Percentiles rank a stretch among this genome's conserved stretches.
These are phyloP conservation scores for Pichia thaimueangensis DNA, from an alignment of 805 yeast species.

Conservation along the genomic window DNA sequence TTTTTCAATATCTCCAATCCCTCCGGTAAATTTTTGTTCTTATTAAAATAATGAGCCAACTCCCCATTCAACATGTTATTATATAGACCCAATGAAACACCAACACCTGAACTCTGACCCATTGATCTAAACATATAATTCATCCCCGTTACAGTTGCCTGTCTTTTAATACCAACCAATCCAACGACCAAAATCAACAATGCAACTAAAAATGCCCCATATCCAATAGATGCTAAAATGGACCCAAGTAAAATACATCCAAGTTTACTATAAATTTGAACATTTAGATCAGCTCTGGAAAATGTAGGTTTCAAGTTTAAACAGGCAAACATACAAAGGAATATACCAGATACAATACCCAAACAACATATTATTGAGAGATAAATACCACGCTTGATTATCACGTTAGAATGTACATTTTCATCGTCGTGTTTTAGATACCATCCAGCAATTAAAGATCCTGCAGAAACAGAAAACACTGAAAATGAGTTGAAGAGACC, in stretches of 20 bases:
- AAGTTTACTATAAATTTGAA: conserved; percentile 8
- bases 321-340: conserved; percentile 15
- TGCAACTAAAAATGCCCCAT: conserved; percentile 37
- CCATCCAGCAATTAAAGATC: conserved; percentile 35
- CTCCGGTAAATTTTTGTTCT: conserved; percentile 18
- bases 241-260: conserved; percentile 26
- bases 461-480: conserved; percentile 34
- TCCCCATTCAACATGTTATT: conserved; percentile 28
- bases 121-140: conserved; percentile 44
- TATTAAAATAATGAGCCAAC: conserved; percentile 27
- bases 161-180: conserved; percentile 37
- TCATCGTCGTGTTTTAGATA: conserved; percentile 24
- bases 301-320: conserved; percentile 22
- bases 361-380: conserved; percentile 21
- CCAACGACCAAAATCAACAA: conserved; percentile 37
- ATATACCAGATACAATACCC: conserved; percentile 20
- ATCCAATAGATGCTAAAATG: conserved; percentile 31
- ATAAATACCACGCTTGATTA: conserved; percentile 20
- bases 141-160: conserved; percentile 44
- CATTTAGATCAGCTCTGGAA: conserved; percentile 13
- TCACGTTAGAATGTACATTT: conserved; percentile 11
- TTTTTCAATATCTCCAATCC: conserved; percentile 20
- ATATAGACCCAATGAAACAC: conserved; percentile 34
- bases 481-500: conserved; percentile 37
- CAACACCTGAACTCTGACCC: conserved; percentile 43